Conservation (phyloP, 2,329 filamentous ascomycete species). For the Calonectria fujianensis region DNA sequence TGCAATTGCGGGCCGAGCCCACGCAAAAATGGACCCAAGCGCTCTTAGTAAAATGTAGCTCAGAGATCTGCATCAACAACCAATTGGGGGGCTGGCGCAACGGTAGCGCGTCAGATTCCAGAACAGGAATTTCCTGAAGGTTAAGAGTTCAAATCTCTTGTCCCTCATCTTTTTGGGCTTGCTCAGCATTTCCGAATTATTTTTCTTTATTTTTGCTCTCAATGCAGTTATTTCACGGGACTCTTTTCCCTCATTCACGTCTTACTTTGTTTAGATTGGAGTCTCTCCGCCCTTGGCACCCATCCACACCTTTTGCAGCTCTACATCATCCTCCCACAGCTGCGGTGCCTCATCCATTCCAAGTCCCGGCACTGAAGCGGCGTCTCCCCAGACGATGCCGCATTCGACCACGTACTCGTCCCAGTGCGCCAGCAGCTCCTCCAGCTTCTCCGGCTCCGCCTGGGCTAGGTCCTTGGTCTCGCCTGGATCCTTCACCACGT, state of each 20-base stretch:
- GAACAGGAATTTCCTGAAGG: constrained; percentile 11
- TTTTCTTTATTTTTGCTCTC: not conserved
- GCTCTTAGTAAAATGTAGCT: not conserved
- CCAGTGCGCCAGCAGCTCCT: constrained; percentile 54
- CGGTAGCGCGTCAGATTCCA: constrained; percentile 28
- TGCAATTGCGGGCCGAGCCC: too few species aligned
- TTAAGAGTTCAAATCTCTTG: constrained; percentile 30
- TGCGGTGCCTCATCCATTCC: constrained; percentile 30
- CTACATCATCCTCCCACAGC: constrained; percentile 7
- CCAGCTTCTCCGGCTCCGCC: constrained; percentile 43
- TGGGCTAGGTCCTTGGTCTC: constrained; percentile 25
- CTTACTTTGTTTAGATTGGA: not conserved
- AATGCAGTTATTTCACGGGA: not conserved
- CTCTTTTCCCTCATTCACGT: not conserved
- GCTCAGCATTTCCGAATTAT: not conserved
- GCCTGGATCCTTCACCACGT: constrained; percentile 12
- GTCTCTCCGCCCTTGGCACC: constrained; percentile 12
- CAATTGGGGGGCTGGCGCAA: constrained; percentile 26
- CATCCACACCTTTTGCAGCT: constrained; percentile 25
- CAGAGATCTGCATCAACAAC: not conserved
- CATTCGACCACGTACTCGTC: constrained; percentile 58
- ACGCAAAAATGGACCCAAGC: not conserved
- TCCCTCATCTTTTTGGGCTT: constrained; percentile 10
- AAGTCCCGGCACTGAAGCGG: constrained; percentile 7
- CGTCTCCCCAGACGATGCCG: constrained; percentile 39